A percentile compares a stretch with the other conserved stretches of the same genome.
Conservation (phyloP, 2,329 filamentous ascomycete species). For the Aureobasidium sp. region DNA sequence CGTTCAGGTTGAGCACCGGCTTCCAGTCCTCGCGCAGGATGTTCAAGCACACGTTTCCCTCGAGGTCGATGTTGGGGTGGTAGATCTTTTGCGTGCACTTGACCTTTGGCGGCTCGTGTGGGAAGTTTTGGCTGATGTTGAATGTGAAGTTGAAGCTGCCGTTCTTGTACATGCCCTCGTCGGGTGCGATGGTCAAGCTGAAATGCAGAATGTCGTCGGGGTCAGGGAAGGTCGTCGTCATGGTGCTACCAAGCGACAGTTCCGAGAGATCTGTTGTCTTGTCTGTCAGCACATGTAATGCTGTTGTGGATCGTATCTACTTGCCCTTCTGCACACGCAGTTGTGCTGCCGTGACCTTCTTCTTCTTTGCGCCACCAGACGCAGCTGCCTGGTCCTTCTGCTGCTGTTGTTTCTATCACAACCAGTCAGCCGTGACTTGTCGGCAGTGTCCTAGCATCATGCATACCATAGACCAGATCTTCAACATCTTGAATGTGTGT, state of each 20-base stretch:
- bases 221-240: slow-evolving; percentile 74
- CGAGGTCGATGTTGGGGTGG: slow-evolving; percentile 95
- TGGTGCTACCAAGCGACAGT: slow-evolving; percentile 67
- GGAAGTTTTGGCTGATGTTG: slow-evolving; percentile 87
- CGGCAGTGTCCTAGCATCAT: neutral
- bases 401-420: slow-evolving; percentile 62
- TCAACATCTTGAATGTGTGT: slow-evolving; percentile 66
- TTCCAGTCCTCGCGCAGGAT: slow-evolving; percentile 99
- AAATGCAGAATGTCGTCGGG: slow-evolving; percentile 83
- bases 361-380: slow-evolving; percentile 70
- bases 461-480: slow-evolving; percentile 97
- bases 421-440: slow-evolving; percentile 19
- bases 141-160: slow-evolving; percentile 87
- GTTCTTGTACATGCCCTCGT: slow-evolving; percentile 82
- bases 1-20: slow-evolving; percentile 92
- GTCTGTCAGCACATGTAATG: neutral
- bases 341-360: slow-evolving; percentile 96
- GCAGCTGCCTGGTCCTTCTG: slow-evolving; percentile 84
- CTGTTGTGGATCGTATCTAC: neutral
- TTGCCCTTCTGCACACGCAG: slow-evolving; percentile 91
- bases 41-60: slow-evolving; percentile 96
- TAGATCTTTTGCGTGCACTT: slow-evolving; percentile 98
- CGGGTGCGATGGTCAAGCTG: slow-evolving; percentile 69
- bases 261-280: slow-evolving; percentile 63
- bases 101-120: slow-evolving; percentile 95